A percentile compares a stretch with the other conserved stretches of the same genome.
Conservation (phyloP, 768 basidiomycete genomes). For the Zangia roseola region DNA sequence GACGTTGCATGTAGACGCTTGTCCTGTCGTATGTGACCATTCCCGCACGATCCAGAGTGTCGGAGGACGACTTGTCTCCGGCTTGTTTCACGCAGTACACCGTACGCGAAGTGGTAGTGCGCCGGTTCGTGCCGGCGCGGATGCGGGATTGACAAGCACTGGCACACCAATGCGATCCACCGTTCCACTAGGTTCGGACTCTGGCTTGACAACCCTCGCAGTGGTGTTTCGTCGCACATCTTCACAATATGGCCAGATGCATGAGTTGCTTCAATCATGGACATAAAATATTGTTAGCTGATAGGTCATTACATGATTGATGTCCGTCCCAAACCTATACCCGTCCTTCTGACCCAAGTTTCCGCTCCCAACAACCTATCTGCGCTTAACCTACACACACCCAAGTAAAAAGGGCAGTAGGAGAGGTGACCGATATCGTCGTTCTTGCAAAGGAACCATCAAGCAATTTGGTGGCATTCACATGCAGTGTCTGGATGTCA, state of each 20-base stretch:
- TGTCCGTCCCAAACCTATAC: background rate
- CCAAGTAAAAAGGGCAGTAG: background rate
- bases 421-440: background rate
- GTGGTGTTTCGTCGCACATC: background rate
- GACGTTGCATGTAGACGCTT: conserved; percentile 60
- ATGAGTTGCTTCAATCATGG: background rate
- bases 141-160: conserved; percentile 71
- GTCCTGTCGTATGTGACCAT: conserved; percentile 92
- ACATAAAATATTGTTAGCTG: conserved; percentile 1
- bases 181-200: background rate
- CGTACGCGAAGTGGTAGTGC: conserved; percentile 78
- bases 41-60: conserved; percentile 64
- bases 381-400: background rate
- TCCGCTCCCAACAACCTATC: conserved; percentile 4
- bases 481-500: background rate
- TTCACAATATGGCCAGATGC: too few species aligned
- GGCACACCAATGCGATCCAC: background rate
- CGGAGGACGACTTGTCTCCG: conserved; percentile 60
- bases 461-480: background rate
- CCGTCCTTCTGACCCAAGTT: background rate
- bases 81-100: conserved; percentile 75
- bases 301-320: conserved; percentile 18
- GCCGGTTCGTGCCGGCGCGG: conserved; percentile 86
- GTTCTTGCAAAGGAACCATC: background rate
- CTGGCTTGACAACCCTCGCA: background rate